phyloP scores from a whole-genome alignment of 2,329 filamentous ascomycete species.

The Botrytis sinoallii region DNA sequence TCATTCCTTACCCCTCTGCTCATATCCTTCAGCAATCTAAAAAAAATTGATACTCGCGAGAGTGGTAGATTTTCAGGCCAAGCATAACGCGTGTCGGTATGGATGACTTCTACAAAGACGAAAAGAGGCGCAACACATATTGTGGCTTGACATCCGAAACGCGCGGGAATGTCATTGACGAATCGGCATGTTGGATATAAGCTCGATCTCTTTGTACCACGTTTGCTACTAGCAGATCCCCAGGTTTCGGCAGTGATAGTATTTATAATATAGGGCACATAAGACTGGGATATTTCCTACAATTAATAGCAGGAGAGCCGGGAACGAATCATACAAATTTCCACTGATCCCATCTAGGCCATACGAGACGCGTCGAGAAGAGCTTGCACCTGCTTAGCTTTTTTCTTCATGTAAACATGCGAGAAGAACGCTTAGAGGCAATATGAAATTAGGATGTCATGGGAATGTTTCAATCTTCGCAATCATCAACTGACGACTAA shows the following conservation, averaged over 20 bases:
- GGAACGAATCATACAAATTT: neutral
- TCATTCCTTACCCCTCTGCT: neutral
- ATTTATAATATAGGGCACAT: neutral
- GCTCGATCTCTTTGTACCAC: neutral
- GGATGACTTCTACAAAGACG: neutral
- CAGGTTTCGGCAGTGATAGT: slow-evolving; percentile 10
- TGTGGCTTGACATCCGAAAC: slow-evolving; percentile 1
- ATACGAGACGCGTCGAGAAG: slow-evolving; percentile 8
- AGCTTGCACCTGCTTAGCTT: neutral
- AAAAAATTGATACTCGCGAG: neutral
- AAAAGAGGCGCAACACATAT: neutral
- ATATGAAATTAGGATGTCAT: neutral
- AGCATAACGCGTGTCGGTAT: neutral
- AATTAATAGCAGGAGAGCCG: neutral
- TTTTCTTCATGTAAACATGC: neutral
- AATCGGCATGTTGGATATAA: slow-evolving; percentile 1
- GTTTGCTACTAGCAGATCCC: neutral
- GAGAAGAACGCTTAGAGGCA: neutral
- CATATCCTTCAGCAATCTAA: neutral
- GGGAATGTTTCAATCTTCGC: neutral
- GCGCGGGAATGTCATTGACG: neutral
- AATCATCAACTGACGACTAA: neutral
- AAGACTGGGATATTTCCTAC: neutral
- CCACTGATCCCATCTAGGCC: neutral
- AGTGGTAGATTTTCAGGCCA: neutral